A percentile compares a stretch with the other conserved stretches of the same genome.
phyloP scores from a whole-genome alignment of 2,329 filamentous ascomycete species.

The Trichoderma pleuroti region DNA sequence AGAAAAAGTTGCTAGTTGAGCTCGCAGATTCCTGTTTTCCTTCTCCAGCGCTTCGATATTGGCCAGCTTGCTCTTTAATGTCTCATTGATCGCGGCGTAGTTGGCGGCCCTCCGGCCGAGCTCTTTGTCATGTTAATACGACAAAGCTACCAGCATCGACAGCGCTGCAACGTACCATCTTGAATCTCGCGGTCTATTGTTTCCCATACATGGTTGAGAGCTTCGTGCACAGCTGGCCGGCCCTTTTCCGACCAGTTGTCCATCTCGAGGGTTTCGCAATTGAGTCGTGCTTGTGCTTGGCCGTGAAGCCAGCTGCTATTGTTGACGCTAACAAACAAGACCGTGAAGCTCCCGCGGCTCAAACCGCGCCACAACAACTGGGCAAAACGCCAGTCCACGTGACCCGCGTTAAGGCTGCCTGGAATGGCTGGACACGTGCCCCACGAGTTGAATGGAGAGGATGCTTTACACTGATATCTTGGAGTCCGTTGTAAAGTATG shows the following conservation, averaged over 20 bases:
- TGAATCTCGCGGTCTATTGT: conserved; percentile 38
- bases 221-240: conserved; percentile 39
- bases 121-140: conserved; percentile 13
- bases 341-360: neutral
- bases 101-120: neutral
- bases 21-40: conserved; percentile 42
- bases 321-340: neutral
- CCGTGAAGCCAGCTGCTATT: neutral
- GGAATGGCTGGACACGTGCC: neutral
- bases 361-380: neutral
- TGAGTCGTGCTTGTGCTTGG: neutral
- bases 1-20: conserved; percentile 29
- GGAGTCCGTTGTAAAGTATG: neutral
- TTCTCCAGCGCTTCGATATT: conserved; percentile 37
- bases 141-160: conserved; percentile 10
- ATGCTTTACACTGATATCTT: neutral
- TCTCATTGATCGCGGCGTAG: neutral
- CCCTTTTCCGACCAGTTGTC: conserved; percentile 39
- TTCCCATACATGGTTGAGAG: conserved; percentile 39
- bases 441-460: neutral
- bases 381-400: conserved; percentile 14
- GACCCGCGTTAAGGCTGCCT: neutral
- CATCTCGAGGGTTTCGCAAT: conserved; percentile 29
- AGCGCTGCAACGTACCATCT: conserved; percentile 31
- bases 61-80: conserved; percentile 19